Base-by-base conservation (phyloP, 371 early-diverging fungal genomes). In the Apophysomyces variabilis region DNA sequence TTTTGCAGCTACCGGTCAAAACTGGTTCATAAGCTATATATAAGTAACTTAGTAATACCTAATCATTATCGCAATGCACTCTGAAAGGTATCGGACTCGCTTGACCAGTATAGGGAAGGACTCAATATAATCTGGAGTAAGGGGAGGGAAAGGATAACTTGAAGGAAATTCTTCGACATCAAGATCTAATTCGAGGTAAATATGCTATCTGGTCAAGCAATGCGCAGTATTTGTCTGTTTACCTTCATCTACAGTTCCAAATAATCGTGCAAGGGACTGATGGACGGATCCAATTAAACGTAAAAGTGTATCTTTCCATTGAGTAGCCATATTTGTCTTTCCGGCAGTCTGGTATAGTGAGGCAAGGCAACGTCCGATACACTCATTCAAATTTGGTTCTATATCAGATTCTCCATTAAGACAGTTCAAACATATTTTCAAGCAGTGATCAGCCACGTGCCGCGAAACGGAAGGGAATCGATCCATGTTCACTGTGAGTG, bases 161-260 rank as follows among this genome's bases (percentile, higher is more conserved):
- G 70, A 43, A 35, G 64, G 58, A 38, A 66, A 56, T 36, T 73
- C 72, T 5, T 61, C 35, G 5, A 64, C 66, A 21, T 56, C 39
- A 4, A 66, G 61, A 50, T 82, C 82, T 78, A 62, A 26, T 26
- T 26, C 32, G 32, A 26, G 32, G 32, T 26, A 26, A 26, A 26
- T 3, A 26, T 26, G 32, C 32, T 26, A 3, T 26, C 3, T 26
- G 32, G 3, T 26, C 32, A 26, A 26, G 32, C 32, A 26, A 26
- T 26, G 32, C 32, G 32, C 32, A 26, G 32, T 26, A 26, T 26
- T 26, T 26, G 32, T 26, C 43, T 58, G 3, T 54, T 36, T 74
- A 85, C 86, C 89, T 86, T 89, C 89, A 61, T 87, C 88, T 0
- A 89, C 67, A 1, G 84, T 83, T 59, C 77, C 78, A 66, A 87